Conservation (phyloP, 2,329 filamentous ascomycete species). For the Camillea tinctor region DNA sequence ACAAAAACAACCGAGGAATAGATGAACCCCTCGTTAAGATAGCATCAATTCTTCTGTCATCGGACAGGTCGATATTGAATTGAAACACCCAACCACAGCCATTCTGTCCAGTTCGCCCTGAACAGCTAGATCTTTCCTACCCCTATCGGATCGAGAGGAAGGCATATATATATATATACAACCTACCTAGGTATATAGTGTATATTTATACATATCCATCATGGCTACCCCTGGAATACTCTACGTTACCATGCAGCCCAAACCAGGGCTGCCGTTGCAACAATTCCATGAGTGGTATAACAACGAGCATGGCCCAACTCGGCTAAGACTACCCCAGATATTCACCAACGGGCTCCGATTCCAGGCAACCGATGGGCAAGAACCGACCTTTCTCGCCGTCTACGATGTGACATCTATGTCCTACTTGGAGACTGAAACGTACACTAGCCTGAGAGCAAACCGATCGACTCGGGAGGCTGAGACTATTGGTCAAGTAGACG, state of each 20-base stretch:
- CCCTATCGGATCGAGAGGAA: neutral
- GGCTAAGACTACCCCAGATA: conserved; percentile 73
- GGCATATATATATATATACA: too few relatives aligned
- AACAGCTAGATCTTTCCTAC: too few relatives aligned
- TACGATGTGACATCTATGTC: conserved; percentile 80
- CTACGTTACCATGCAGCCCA: conserved; percentile 84
- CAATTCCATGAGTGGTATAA: conserved; percentile 94
- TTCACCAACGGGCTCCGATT: conserved; percentile 78
- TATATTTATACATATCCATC: too few relatives aligned
- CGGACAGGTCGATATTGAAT: neutral
- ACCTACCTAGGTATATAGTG: too few relatives aligned
- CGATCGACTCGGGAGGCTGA: conserved; percentile 53
- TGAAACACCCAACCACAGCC: too few relatives aligned
- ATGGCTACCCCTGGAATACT: conserved; percentile 66
- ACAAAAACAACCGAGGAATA: neutral
- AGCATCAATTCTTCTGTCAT: neutral
- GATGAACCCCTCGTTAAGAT: neutral
- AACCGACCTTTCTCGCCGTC: conserved; percentile 72
- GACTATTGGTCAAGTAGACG: conserved; percentile 57
- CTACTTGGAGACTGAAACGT: conserved; percentile 67
- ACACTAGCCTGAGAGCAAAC: conserved; percentile 62
- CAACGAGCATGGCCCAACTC: conserved; percentile 83
- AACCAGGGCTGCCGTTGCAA: conserved; percentile 59
- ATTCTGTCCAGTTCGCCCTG: too few relatives aligned
- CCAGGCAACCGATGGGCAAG: conserved; percentile 59